Evolutionary conservation across 1,284 basidiomycete genomes (phyloP).

Genomic region (Somion occarium): DNA sequence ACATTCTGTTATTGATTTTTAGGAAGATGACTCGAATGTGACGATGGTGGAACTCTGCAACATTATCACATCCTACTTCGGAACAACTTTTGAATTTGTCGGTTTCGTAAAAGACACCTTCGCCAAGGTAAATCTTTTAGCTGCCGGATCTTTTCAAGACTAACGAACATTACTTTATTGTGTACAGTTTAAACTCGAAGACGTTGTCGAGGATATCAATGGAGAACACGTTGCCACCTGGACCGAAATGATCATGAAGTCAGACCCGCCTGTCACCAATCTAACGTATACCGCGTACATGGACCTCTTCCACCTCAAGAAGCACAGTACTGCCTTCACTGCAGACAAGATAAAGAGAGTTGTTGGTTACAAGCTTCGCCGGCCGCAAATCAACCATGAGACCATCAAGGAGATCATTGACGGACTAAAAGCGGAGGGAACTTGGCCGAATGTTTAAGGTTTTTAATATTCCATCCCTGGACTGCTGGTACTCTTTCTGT

Average conservation of each 20-base stretch:
- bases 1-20: not conserved
- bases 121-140: conserved; percentile 48
- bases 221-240: conserved; percentile 83
- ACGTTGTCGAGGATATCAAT: conserved; percentile 82
- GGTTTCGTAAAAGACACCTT: conserved; percentile 66
- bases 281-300: conserved; percentile 81
- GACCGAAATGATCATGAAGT: conserved; percentile 77
- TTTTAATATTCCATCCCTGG: not conserved
- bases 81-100: conserved; percentile 83
- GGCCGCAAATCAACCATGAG: conserved; percentile 61
- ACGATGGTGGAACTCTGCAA: conserved; percentile 75
- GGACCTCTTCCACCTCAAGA: conserved; percentile 68
- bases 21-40: conserved; percentile 79
- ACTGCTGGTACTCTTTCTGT: not conserved
- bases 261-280: conserved; percentile 71
- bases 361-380: conserved; percentile 64
- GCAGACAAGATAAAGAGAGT: conserved; percentile 72
- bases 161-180: conserved; percentile 11
- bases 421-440: conserved; percentile 73
- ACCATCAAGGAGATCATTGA: conserved; percentile 70
- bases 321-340: conserved; percentile 60
- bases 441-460: conserved; percentile 51
- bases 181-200: conserved; percentile 49
- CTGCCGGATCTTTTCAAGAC: not conserved
- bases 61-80: conserved; percentile 71